A percentile compares a stretch with the other conserved stretches of the same genome.
phyloP scores from a whole-genome alignment of 306 rosid genomes.

The Malus orientalis region DNA sequence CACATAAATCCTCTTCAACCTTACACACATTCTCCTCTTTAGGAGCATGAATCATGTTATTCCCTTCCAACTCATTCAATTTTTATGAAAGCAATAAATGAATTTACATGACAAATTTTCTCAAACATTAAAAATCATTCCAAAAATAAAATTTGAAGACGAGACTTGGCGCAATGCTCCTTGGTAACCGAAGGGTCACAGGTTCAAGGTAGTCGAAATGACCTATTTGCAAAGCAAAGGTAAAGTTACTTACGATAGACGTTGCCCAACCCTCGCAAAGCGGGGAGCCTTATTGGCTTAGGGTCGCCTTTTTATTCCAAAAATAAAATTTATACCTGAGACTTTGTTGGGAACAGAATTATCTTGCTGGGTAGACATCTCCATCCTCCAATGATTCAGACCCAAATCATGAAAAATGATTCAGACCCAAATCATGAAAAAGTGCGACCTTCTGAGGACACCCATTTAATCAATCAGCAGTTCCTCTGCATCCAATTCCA shows the following conservation, averaged over 20 bases:
- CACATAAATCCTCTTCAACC: neutral
- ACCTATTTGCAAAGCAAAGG: no score
- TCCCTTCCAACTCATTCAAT: neutral
- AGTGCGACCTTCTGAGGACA: constrained; percentile 28
- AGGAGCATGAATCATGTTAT: neutral
- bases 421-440: constrained; percentile 27
- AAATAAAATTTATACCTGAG: constrained; percentile 33
- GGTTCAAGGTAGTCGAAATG: no score
- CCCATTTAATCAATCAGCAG: constrained; percentile 24
- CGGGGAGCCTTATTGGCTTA: no score
- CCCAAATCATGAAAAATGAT: constrained; percentile 16
- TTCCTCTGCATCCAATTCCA: constrained; percentile 21
- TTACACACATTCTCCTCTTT: neutral
- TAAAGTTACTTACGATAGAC: no score
- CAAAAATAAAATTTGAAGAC: neutral
- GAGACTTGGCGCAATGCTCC: no score
- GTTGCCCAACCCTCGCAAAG: no score
- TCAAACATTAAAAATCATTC: neutral
- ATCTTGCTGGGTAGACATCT: constrained; percentile 39
- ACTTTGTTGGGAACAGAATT: constrained; percentile 29
- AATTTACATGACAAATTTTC: neutral
- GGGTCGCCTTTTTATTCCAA: no score
- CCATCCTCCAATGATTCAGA: constrained; percentile 33
- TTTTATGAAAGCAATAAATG: neutral
- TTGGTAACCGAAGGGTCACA: no score